A percentile compares a stretch with the other conserved stretches of the same genome.
Conservation (phyloP, 78 protist species). For the Speleostelium caveatum region DNA sequence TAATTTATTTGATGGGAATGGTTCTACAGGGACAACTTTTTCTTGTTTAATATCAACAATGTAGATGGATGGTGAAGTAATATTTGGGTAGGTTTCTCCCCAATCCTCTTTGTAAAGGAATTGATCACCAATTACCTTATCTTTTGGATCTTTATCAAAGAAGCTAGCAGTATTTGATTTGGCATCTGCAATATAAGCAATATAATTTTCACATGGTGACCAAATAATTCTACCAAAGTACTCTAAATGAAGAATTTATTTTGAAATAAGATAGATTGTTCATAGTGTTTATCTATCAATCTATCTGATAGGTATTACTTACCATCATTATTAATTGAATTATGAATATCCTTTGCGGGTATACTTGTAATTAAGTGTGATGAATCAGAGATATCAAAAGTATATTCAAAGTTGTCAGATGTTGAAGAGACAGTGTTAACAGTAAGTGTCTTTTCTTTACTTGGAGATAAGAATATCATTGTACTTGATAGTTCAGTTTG, state of each 20-base stretch:
- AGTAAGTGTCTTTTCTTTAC: neutral
- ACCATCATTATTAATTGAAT: conserved; percentile 48
- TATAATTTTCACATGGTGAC: conserved; percentile 71
- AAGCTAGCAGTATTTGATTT: neutral
- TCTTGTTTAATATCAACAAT: conserved; percentile 38
- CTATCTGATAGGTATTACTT: neutral
- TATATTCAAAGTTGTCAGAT: conserved; percentile 1
- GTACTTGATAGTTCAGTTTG: conserved; percentile 7
- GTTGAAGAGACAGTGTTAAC: neutral
- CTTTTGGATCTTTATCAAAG: conserved; percentile 30
- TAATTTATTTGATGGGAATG: conserved; percentile 16
- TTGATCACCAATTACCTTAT: conserved; percentile 33
- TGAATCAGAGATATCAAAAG: conserved; percentile 21
- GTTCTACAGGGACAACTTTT: conserved; percentile 7
- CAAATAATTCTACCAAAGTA: conserved; percentile 59
- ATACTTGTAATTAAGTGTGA: neutral
- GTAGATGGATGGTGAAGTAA: conserved; percentile 23
- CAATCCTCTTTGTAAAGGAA: conserved; percentile 24
- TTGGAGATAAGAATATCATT: conserved; percentile 11
- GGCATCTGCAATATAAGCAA: conserved; percentile 39
- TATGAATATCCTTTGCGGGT: conserved; percentile 19
- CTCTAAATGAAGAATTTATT: neutral
- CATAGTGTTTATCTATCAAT: neutral
- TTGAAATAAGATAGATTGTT: neutral
- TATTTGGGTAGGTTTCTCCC: conserved; percentile 55